Conservation (phyloP, 768 basidiomycete genomes). For the Boletus eberwhitei region DNA sequence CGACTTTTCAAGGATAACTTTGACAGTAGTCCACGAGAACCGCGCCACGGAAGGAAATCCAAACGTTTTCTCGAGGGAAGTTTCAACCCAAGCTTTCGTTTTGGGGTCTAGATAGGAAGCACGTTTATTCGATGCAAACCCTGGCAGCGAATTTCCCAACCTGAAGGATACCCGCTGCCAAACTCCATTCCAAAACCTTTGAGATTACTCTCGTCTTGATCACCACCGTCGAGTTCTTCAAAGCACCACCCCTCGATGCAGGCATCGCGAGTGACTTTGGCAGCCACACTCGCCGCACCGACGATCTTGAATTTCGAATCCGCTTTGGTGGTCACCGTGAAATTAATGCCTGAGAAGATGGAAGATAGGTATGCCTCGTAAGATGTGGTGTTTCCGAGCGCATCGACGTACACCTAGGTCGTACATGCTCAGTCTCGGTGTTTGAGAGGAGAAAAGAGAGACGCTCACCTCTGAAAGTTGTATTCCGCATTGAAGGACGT, state of each 20-base stretch:
- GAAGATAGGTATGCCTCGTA: slow-evolving; percentile 83
- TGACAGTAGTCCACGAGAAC: slow-evolving; percentile 95
- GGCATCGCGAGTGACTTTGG: slow-evolving; percentile 92
- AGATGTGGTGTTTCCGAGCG: slow-evolving; percentile 80
- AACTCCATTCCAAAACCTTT: slow-evolving; percentile 38
- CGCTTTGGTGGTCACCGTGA: slow-evolving; percentile 90
- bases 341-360: slow-evolving; percentile 77
- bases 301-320: slow-evolving; percentile 97
- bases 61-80: slow-evolving; percentile 79
- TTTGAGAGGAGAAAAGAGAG: neutral
- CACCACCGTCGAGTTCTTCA: slow-evolving; percentile 48
- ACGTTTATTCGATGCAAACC: neutral
- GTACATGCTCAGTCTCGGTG: neutral
- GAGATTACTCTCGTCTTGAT: neutral
- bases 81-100: slow-evolving; percentile 82
- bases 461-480: slow-evolving; percentile 66
- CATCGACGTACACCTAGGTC: slow-evolving; percentile 88
- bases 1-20: slow-evolving; percentile 75
- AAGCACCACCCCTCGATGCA: slow-evolving; percentile 86
- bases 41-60: slow-evolving; percentile 88
- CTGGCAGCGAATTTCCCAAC: slow-evolving; percentile 34
- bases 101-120: slow-evolving; percentile 67
- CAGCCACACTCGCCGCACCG: slow-evolving; percentile 95
- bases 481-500: slow-evolving; percentile 79
- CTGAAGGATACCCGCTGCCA: slow-evolving; percentile 91